These are phyloP conservation scores for Wickerhamiella pararugosa DNA, from an alignment of 1,139 yeast genomes.

Conservation along the genomic window DNA sequence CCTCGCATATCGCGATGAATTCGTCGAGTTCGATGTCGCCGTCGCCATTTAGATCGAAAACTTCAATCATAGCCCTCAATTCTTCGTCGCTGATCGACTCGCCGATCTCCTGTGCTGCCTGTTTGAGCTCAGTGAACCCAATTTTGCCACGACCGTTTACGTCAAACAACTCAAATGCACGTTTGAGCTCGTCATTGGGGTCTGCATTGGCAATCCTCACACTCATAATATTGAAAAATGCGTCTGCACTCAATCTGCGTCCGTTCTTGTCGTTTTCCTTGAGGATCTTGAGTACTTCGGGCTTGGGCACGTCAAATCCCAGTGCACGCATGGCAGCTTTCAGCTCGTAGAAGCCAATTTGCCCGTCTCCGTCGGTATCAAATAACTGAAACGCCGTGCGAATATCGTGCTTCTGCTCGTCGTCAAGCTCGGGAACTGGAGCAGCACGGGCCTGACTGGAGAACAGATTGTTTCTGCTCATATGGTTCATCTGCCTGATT, in stretches of 20 bases:
- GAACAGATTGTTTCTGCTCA: neutral
- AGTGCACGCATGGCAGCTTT: conserved; percentile 87
- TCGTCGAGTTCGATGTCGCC: conserved; percentile 92
- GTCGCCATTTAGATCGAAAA: conserved; percentile 91
- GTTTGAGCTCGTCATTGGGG: conserved; percentile 78
- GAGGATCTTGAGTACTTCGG: conserved; percentile 67
- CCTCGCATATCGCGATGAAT: conserved; percentile 62
- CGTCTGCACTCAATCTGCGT: conserved; percentile 54
- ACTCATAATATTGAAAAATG: conserved; percentile 68
- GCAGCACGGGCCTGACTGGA: conserved; percentile 8
- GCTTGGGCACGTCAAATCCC: conserved; percentile 74
- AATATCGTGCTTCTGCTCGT: conserved; percentile 86
- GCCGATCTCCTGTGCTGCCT: conserved; percentile 86
- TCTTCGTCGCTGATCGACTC: conserved; percentile 89
- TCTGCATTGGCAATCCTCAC: conserved; percentile 69
- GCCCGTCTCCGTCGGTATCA: conserved; percentile 86
- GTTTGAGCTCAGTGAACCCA: conserved; percentile 57
- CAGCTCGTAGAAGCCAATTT: conserved; percentile 79
- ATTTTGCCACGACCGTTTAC: conserved; percentile 83
- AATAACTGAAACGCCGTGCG: conserved; percentile 86
- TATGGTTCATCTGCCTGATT: neutral
- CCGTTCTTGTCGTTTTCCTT: conserved; percentile 46
- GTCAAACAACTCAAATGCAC: conserved; percentile 86
- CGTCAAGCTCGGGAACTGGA: conserved; percentile 41
- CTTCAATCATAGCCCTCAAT: conserved; percentile 91